phyloP scores from a whole-genome alignment of 2,329 filamentous ascomycete genomes.

The Aspergillus texensis region DNA sequence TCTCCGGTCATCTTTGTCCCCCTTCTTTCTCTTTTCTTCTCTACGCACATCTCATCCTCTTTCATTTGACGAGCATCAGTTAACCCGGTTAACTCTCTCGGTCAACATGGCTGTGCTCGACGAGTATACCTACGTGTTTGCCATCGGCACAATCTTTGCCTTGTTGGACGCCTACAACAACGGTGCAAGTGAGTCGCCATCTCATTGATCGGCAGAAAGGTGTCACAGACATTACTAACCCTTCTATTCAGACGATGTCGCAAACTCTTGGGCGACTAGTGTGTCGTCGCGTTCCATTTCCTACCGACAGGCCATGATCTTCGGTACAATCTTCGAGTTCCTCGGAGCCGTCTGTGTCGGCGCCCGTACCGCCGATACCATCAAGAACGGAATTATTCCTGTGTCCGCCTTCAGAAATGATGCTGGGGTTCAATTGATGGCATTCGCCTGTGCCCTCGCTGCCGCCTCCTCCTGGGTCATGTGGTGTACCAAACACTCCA shows the following conservation, averaged over 20 bases:
- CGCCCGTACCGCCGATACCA: slow-evolving; percentile 71
- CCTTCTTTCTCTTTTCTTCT: not conserved
- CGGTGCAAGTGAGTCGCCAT: slow-evolving; percentile 66
- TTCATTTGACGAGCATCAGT: not conserved
- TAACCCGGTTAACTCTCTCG: not conserved
- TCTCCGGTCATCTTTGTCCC: not conserved
- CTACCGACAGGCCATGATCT: slow-evolving; percentile 38
- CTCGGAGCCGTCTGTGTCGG: slow-evolving; percentile 68
- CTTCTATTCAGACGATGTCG: slow-evolving; percentile 65
- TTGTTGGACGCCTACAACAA: slow-evolving; percentile 78
- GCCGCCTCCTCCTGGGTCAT: slow-evolving; percentile 67
- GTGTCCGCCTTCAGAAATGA: slow-evolving; percentile 60
- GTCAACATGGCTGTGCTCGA: slow-evolving; percentile 59
- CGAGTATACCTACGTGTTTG: slow-evolving; percentile 72
- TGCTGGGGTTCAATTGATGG: slow-evolving; percentile 68
- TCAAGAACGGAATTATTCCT: slow-evolving; percentile 77
- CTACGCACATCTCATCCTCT: not conserved
- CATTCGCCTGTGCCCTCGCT: slow-evolving; percentile 42
- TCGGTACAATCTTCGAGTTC: slow-evolving; percentile 69
- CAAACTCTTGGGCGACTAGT: slow-evolving; percentile 79
- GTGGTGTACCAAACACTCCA: slow-evolving; percentile 75
- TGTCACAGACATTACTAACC: not conserved
- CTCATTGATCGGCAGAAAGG: too few relatives aligned
- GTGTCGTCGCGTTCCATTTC: slow-evolving; percentile 72
- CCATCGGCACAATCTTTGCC: slow-evolving; percentile 75